phyloP scores from a whole-genome alignment of 306 rosid genomes.

The Acacia melanoxylon region DNA sequence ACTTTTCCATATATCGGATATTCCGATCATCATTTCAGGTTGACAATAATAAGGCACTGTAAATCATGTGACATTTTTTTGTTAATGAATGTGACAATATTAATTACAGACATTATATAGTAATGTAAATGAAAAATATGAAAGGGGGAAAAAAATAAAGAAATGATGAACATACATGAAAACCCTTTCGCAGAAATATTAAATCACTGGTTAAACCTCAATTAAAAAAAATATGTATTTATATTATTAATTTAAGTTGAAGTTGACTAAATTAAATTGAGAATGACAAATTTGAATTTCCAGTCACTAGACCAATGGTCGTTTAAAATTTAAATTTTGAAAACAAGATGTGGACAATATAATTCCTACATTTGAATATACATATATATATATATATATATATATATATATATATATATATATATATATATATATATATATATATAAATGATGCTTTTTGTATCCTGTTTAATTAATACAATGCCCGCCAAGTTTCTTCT shows the following conservation, averaged over 20 bases:
- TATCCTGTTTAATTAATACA: background rate
- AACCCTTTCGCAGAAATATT: background rate
- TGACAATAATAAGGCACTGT: background rate
- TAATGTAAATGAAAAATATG: background rate
- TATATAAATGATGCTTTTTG: background rate
- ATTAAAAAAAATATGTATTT: no score
- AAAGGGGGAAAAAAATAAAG: background rate
- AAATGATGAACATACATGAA: background rate
- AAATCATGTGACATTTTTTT: no score
- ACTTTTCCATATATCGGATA: background rate
- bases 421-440: no score
- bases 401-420: background rate
- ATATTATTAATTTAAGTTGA: background rate
- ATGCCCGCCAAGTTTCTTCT: background rate
- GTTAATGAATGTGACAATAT: no score
- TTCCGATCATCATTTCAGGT: background rate
- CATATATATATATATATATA: no score
- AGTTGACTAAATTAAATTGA: background rate
- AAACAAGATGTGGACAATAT: background rate
- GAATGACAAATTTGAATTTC: background rate
- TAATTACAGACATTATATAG: background rate
- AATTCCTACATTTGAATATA: background rate
- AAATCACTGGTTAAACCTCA: background rate
- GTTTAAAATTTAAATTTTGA: background rate
- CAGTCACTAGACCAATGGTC: no score